Percentiles rank a stretch among this genome's conserved stretches.
These are phyloP conservation scores for Mortierella sp. DNA, from an alignment of 371 early-diverging fungal genomes.

Conservation along the genomic window DNA sequence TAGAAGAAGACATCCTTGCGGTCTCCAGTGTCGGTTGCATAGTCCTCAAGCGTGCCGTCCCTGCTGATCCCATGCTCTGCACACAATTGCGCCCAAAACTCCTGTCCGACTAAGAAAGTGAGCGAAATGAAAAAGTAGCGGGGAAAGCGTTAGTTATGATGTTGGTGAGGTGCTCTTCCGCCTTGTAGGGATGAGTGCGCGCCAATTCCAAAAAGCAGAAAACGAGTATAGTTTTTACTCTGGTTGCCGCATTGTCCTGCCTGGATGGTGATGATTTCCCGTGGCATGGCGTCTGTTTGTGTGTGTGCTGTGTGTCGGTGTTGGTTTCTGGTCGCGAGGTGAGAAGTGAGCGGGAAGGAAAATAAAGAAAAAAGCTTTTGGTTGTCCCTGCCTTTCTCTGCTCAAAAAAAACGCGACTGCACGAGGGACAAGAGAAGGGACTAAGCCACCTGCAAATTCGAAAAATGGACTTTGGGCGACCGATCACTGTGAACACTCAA, in stretches of 20 bases:
- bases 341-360: background rate
- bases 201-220: background rate
- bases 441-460: background rate
- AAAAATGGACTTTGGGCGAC: too few species aligned
- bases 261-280: slow-evolving; percentile 96
- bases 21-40: slow-evolving; percentile 91
- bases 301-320: background rate
- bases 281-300: slow-evolving; percentile 65
- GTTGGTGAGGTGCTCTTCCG: too few species aligned
- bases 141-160: background rate
- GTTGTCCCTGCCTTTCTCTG: too few species aligned
- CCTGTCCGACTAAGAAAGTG: slow-evolving; percentile 80
- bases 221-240: slow-evolving; percentile 63
- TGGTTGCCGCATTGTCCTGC: slow-evolving; percentile 99
- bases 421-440: background rate
- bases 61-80: slow-evolving; percentile 91
- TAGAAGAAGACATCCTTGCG: slow-evolving; percentile 99
- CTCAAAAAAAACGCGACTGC: background rate
- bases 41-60: slow-evolving; percentile 89
- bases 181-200: too few species aligned
- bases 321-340: background rate
- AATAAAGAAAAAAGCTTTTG: background rate
- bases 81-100: slow-evolving; percentile 94
- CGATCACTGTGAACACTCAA: too few species aligned
- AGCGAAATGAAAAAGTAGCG: background rate